A percentile compares a stretch with the other conserved stretches of the same genome.
Evolutionary conservation across 1,284 basidiomycete genomes (phyloP).

Genomic region (Heimioporus retisporus): DNA sequence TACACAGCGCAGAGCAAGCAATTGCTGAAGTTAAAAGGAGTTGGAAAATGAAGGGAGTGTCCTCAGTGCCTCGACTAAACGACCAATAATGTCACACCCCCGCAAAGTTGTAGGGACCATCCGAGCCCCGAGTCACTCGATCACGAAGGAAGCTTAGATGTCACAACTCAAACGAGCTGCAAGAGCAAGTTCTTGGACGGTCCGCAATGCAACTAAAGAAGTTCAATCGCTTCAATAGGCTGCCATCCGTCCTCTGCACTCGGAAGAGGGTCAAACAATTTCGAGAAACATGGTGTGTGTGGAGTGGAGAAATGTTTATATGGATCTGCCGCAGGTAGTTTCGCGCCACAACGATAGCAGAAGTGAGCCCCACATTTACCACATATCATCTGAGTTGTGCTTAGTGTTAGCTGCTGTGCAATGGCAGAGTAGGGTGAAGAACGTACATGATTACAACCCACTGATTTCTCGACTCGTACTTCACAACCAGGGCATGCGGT

Average conservation of each 20-base stretch:
- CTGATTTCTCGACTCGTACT: constrained; percentile 76
- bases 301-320: constrained; percentile 76
- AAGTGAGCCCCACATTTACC: constrained; percentile 76
- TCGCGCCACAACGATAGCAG: constrained; percentile 79
- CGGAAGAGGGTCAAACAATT: constrained; percentile 69
- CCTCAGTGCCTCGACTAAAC: too few relatives aligned
- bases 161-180: too few relatives aligned
- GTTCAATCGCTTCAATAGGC: constrained; percentile 58
- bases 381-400: constrained; percentile 72
- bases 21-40: too few relatives aligned
- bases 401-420: too few relatives aligned
- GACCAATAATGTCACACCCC: too few relatives aligned
- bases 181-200: too few relatives aligned
- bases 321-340: constrained; percentile 61
- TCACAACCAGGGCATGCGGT: constrained; percentile 78
- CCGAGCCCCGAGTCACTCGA: too few relatives aligned
- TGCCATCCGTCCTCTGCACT: constrained; percentile 61
- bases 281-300: constrained; percentile 67
- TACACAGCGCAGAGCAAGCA: too few relatives aligned
- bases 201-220: background rate
- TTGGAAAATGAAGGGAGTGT: too few relatives aligned
- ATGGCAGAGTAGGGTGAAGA: background rate
- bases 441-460: constrained; percentile 83
- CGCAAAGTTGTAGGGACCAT: too few relatives aligned
- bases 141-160: too few relatives aligned